These are phyloP conservation scores for Populus pruinosa DNA, from an alignment of 345 rosid species.

Conservation along the genomic window DNA sequence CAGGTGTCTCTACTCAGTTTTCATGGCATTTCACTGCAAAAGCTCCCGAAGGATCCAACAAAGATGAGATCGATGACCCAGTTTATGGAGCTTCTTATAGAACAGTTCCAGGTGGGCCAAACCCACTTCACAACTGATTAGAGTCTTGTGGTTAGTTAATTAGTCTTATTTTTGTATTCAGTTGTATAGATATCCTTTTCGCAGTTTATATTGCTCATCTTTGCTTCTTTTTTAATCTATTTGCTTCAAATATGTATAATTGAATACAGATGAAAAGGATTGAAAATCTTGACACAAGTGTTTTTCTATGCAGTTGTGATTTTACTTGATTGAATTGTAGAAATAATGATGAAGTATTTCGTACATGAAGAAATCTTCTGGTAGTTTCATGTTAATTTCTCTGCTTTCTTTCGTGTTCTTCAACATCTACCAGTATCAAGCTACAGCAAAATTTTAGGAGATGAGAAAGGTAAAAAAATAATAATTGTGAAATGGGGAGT, in stretches of 20 bases:
- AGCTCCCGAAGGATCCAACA: slow-evolving; percentile 17
- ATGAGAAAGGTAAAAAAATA: slow-evolving; percentile 2
- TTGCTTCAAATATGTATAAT: slow-evolving; percentile 23
- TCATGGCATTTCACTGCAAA: slow-evolving; percentile 29
- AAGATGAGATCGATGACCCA: slow-evolving; percentile 18
- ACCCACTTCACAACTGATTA: slow-evolving; percentile 57
- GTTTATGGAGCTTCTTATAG: slow-evolving; percentile 41
- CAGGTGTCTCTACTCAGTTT: background rate
- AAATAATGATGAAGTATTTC: background rate
- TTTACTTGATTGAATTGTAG: slow-evolving; percentile 1
- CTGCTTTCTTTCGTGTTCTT: too few relatives aligned
- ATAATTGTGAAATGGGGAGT: background rate
- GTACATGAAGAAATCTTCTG: background rate
- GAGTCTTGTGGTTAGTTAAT: background rate
- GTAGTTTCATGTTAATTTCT: background rate
- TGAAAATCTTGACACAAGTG: background rate
- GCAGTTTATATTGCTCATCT: slow-evolving; percentile 20
- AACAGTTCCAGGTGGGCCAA: slow-evolving; percentile 50
- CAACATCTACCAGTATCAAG: background rate
- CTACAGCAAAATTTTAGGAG: background rate
- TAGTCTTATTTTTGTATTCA: slow-evolving; percentile 2
- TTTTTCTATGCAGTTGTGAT: background rate
- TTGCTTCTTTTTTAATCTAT: background rate
- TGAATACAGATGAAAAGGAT: slow-evolving; percentile 8
- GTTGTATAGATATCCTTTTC: slow-evolving; percentile 17